Evolutionary conservation across 805 yeast species (phyloP).

Genomic region (Nakazawaea ishiwadae): DNA sequence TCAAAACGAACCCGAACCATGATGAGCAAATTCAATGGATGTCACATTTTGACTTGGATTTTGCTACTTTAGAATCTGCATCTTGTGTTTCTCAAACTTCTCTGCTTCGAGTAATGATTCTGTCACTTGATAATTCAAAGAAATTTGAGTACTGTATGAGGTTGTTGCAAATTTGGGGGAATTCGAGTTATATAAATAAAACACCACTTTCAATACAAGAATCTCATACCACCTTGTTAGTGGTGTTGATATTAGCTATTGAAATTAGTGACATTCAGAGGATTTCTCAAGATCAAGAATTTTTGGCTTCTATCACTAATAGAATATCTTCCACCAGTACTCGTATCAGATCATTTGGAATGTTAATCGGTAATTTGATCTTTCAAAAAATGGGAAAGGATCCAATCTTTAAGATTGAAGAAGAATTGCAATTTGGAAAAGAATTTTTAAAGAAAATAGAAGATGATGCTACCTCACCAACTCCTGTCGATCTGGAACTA

Average conservation of each 20-base stretch:
- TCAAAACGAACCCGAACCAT: not conserved
- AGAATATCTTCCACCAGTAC: constrained; percentile 47
- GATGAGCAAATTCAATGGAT: not conserved
- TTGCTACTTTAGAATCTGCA: not conserved
- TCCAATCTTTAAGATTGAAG: constrained; percentile 21
- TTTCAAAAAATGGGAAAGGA: constrained; percentile 26
- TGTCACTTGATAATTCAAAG: not conserved
- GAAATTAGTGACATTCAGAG: constrained; percentile 19
- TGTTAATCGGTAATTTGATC: constrained; percentile 50
- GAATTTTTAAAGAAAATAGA: not conserved
- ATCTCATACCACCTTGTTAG: constrained; percentile 40
- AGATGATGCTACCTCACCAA: constrained; percentile 3
- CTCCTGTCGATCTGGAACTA: constrained; percentile 19
- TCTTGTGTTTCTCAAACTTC: not conserved
- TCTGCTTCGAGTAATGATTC: constrained; percentile 1
- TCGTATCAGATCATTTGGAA: constrained; percentile 46
- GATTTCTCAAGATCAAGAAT: constrained; percentile 32
- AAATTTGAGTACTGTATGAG: not conserved
- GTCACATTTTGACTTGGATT: not conserved
- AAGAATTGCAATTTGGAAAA: constrained; percentile 25
- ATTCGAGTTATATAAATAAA: not conserved
- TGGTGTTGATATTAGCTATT: constrained; percentile 28
- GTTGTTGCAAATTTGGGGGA: constrained; percentile 7
- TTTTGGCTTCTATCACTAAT: constrained; percentile 47
- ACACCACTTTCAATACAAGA: constrained; percentile 33